Conservation (phyloP, 148 eudicot genomes). For the Mesembryanthemum crystallinum region DNA sequence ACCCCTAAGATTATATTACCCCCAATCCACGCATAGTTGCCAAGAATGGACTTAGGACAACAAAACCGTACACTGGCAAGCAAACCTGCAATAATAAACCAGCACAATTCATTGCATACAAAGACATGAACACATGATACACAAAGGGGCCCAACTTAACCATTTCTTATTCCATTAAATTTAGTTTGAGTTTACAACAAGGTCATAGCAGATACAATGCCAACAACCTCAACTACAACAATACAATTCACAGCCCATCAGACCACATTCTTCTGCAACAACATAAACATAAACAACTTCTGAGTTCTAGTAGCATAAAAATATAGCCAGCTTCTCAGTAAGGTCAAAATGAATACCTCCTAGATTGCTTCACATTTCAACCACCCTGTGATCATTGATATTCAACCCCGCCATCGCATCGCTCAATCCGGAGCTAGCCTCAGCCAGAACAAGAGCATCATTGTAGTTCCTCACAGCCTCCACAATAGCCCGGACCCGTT, state of each 20-base stretch:
- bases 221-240: slow-evolving; percentile 15
- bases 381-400: slow-evolving; percentile 48
- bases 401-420: slow-evolving; percentile 54
- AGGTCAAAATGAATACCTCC: slow-evolving; percentile 13
- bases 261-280: background rate
- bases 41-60: too few species aligned
- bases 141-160: slow-evolving; percentile 12
- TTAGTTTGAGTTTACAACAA: slow-evolving; percentile 17
- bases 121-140: background rate
- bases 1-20: too few species aligned
- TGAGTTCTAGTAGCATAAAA: background rate
- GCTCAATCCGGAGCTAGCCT: slow-evolving; percentile 53
- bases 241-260: background rate
- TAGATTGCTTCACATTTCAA: slow-evolving; percentile 22
- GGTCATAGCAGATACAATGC: slow-evolving; percentile 10
- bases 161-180: background rate
- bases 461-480: slow-evolving; percentile 83
- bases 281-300: slow-evolving; percentile 12
- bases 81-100: too few species aligned
- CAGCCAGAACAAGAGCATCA: slow-evolving; percentile 62
- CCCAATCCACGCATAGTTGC: background rate
- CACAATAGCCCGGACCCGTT: slow-evolving; percentile 64
- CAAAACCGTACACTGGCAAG: too few species aligned
- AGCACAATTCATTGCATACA: background rate
- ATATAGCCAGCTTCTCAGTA: slow-evolving; percentile 1